phyloP scores from a whole-genome alignment of 345 rosid genomes.

The Populus davidiana region DNA sequence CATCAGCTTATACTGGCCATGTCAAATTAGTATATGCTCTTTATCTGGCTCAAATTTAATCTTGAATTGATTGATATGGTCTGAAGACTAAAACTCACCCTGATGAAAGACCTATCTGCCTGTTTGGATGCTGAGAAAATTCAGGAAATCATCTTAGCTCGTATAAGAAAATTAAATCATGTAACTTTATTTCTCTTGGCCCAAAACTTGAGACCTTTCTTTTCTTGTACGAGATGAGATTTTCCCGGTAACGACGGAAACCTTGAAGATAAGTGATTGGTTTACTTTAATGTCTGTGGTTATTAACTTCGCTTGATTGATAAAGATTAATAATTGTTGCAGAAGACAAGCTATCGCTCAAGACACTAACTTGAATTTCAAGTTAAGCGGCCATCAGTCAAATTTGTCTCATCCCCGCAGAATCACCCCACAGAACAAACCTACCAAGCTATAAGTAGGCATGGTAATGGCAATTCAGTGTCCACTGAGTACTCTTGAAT shows the following conservation, averaged over 20 bases:
- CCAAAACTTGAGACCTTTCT: background rate
- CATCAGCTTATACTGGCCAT: background rate
- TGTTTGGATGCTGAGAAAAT: conserved; percentile 3
- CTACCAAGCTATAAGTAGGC: background rate
- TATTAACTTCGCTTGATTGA: background rate
- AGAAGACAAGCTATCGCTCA: background rate
- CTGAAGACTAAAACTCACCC: background rate
- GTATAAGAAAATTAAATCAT: background rate
- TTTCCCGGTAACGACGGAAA: background rate
- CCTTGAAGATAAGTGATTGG: background rate
- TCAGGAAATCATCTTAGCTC: background rate
- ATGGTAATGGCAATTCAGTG: background rate
- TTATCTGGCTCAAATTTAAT: background rate
- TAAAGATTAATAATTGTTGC: background rate
- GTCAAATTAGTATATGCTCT: background rate
- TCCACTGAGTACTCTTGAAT: background rate
- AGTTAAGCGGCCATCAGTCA: background rate
- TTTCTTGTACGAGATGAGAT: background rate
- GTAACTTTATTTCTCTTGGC: background rate
- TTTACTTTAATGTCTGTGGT: background rate
- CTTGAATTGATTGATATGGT: background rate
- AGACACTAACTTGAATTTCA: background rate
- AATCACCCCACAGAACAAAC: background rate
- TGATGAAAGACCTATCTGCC: background rate
- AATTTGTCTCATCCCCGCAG: background rate